Evolutionary conservation across 768 basidiomycete species (phyloP), one percentile per base, ranked within the genome.

Genomic region (Auriscalpium vulgare): DNA sequence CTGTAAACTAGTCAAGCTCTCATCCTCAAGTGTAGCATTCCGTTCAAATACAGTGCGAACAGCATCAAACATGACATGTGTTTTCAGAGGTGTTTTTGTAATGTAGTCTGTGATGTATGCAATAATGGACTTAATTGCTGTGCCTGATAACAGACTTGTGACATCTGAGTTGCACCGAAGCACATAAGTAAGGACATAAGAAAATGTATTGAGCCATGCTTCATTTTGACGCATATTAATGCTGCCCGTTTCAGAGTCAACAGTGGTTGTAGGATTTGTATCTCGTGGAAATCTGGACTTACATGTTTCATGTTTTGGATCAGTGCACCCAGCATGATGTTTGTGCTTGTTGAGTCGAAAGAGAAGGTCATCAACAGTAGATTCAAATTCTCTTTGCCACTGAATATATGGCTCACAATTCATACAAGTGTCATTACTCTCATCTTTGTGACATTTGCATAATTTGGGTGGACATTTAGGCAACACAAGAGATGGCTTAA

Each of bases 31-130:
- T n/a, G n/a, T n/a, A n/a, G n/a, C n/a, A n/a, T n/a, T n/a, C n/a
- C n/a, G n/a, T n/a, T n/a, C n/a, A n/a, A n/a, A n/a, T n/a, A n/a
- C n/a, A n/a, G n/a, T n/a, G n/a, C n/a, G n/a, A n/a, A n/a, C n/a
- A n/a, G n/a, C 55, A 0, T 74, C 65, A 64, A 77, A 76, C 29
- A 74, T 65, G 11, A 62, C 62, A 59, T 74, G 67, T 0, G 71
- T 74, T 47, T 76, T 79, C 10, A 79, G 56, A 2, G 61, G 45
- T 0, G 64, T 47, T 58, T 79, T 79, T 0, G 73, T 75, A 0
- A 78, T 67, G 60, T 79, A 79, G 37, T 78, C 74, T 3, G 75
- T 66, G 0, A 75, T 66, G 63, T 76, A 76, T n/a, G 68, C 61
- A 0, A 75, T 56, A 2, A 74, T 64, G 10, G 72, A 66, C 50